Evolutionary conservation across 805 yeast genomes (phyloP).

Genomic region (Metschnikowia proteae): DNA sequence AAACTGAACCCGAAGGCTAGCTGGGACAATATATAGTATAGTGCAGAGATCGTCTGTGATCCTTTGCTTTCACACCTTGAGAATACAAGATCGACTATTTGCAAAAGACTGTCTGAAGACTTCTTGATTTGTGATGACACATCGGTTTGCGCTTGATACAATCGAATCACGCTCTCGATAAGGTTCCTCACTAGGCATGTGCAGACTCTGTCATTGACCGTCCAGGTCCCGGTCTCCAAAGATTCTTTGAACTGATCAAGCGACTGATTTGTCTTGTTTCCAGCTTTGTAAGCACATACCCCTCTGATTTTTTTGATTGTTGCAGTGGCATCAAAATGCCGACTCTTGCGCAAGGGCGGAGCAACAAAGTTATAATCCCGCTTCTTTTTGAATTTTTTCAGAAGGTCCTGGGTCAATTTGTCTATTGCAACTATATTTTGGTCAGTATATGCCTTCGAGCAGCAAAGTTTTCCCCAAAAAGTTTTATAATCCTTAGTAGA

Average conservation of each 20-base stretch:
- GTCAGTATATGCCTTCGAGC: not conserved
- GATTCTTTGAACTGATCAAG: slow-evolving; percentile 1
- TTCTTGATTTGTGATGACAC: not conserved
- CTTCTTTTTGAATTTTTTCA: slow-evolving; percentile 1
- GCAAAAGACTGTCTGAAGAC: slow-evolving; percentile 3
- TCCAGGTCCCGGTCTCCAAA: slow-evolving; percentile 5
- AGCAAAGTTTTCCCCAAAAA: too few species aligned
- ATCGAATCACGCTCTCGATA: slow-evolving; percentile 8
- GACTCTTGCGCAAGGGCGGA: slow-evolving; percentile 2
- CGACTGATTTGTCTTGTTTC: slow-evolving; percentile 4
- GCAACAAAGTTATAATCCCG: not conserved
- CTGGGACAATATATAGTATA: slow-evolving; percentile 12
- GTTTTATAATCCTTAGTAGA: too few species aligned
- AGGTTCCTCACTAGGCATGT: slow-evolving; percentile 3
- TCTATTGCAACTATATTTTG: slow-evolving; percentile 7
- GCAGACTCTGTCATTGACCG: not conserved
- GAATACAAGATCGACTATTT: slow-evolving; percentile 5
- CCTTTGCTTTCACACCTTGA: not conserved
- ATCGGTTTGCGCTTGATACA: not conserved
- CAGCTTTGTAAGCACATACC: slow-evolving; percentile 6
- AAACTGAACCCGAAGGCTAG: slow-evolving; percentile 13
- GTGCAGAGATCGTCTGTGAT: slow-evolving; percentile 5
- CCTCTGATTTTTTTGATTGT: slow-evolving; percentile 8
- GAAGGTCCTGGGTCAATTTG: slow-evolving; percentile 1
- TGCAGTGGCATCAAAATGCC: slow-evolving; percentile 4